phyloP scores from a whole-genome alignment of 1,284 basidiomycete genomes.

The Papiliotrema flavescens region DNA sequence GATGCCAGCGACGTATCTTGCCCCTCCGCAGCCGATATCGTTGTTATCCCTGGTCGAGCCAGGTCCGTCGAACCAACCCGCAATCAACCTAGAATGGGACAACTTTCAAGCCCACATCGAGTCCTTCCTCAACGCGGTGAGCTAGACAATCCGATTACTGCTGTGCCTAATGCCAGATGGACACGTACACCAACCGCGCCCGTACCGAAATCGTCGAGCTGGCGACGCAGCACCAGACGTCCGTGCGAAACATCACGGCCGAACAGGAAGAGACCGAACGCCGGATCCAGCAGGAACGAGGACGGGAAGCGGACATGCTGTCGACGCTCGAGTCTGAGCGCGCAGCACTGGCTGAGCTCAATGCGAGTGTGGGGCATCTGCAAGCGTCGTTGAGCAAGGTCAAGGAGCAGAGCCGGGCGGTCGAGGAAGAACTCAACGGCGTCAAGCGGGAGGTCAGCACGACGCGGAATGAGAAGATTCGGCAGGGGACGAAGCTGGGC shows the following conservation, averaged over 20 bases:
- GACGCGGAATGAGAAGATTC: constrained; percentile 58
- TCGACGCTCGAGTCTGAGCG: constrained; percentile 42
- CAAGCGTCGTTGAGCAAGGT: constrained; percentile 34
- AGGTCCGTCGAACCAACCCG: constrained; percentile 11
- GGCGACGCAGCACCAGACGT: constrained; percentile 27
- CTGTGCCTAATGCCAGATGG: constrained; percentile 25
- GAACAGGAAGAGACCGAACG: constrained; percentile 39
- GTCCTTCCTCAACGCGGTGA: constrained; percentile 36
- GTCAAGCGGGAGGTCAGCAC: constrained; percentile 27
- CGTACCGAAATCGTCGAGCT: constrained; percentile 37
- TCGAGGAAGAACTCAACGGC: constrained; percentile 33
- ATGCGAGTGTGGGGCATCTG: constrained; percentile 27
- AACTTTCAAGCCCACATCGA: constrained; percentile 35
- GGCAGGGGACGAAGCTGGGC: constrained; percentile 62
- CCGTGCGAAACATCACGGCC: constrained; percentile 31
- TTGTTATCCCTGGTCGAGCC: constrained; percentile 22
- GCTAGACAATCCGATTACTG: constrained; percentile 3
- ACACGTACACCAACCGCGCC: constrained; percentile 33
- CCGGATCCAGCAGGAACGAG: constrained; percentile 39
- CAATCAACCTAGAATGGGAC: constrained; percentile 36
- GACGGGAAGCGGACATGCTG: constrained; percentile 44
- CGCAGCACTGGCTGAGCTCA: constrained; percentile 30
- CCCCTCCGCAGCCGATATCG: constrained; percentile 17
- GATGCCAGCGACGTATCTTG: constrained; percentile 18
- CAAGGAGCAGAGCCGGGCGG: constrained; percentile 26